A percentile compares a stretch with the other conserved stretches of the same genome.
Evolutionary conservation across 257 asterid species (phyloP).

Genomic region (Fraxinus pennsylvanica): DNA sequence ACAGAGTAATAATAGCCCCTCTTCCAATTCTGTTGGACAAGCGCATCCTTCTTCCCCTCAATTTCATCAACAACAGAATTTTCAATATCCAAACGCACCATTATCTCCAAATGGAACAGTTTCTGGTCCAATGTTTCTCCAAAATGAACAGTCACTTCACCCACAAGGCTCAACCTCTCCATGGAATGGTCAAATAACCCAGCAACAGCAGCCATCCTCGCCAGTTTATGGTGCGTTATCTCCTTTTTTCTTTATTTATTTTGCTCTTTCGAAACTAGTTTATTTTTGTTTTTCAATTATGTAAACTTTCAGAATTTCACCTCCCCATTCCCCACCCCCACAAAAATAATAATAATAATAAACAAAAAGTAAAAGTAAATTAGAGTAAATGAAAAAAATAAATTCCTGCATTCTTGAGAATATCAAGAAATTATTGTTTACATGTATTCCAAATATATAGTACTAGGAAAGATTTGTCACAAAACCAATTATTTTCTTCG

Average conservation of each 20-base stretch:
- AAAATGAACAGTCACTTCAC: slow-evolving; percentile 53
- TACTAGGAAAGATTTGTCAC: neutral
- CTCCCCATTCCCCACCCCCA: neutral
- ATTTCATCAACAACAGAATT: slow-evolving; percentile 58
- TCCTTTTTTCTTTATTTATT: slow-evolving; percentile 9
- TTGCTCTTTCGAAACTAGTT: neutral
- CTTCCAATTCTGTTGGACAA: slow-evolving; percentile 53
- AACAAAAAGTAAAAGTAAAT: neutral
- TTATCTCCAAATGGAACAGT: slow-evolving; percentile 58
- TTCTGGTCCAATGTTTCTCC: slow-evolving; percentile 47
- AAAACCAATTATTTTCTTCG: neutral
- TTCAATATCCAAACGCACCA: slow-evolving; percentile 46
- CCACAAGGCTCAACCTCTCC: slow-evolving; percentile 55
- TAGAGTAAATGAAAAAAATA: neutral
- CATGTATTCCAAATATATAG: neutral
- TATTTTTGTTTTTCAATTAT: neutral
- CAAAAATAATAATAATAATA: too few relatives aligned
- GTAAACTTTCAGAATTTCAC: neutral
- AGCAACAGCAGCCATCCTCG: slow-evolving; percentile 74
- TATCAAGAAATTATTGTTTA: neutral
- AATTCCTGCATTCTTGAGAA: neutral
- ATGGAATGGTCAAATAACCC: slow-evolving; percentile 66
- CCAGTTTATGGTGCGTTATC: slow-evolving; percentile 64
- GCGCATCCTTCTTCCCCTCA: slow-evolving; percentile 57
- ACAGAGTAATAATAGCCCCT: slow-evolving; percentile 42